Evolutionary conservation across 2,329 filamentous ascomycete species (phyloP), one percentile per base, ranked within the genome.

Genomic region (Ceratocystis colombiana): DNA sequence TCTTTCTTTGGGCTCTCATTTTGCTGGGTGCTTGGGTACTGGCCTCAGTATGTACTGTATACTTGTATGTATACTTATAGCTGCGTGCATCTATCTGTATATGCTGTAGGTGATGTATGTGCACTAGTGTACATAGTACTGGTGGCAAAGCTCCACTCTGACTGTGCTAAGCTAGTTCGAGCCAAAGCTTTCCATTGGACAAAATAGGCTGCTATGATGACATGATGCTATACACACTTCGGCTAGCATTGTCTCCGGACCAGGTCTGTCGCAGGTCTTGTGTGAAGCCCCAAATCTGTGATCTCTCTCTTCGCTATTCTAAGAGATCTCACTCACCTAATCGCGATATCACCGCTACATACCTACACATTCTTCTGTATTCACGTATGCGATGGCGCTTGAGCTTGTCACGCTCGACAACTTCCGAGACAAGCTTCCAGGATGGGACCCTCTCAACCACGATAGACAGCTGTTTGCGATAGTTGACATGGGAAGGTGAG

Each of bases 401-500:
- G 75, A 79, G 70, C 73, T 80, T 69, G 74, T 84, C 66, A 82
- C 79, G 3, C 77, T 84, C 68, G 78, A 80, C 20, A 82, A 82
- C 70, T 76, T 82, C 67, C 71, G 75, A 68, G 72, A 78, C 50
- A 79, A 76, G 71, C 75, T 84, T 71, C 77, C 79, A 45, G 71
- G 71, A 73, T 84, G 81, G 82, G 72, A 75, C 64, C 76, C 78
- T 25, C 28, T 33, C 30, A 71, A 76, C 65, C 76, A 75, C 55
- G 70, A 76, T 64, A 81, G 73, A 71, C 80, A 84, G 68, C 76
- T 82, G 17, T 81, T 81, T 71, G 82, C 82, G 64, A 74, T 84
- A 64, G 82, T 84, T 66, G 82, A 84, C 69, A 84, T 84, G 81
- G 82, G 82, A 72, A 84, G 82, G 82, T 82, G 50, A 65, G 48